Conservation (phyloP, 2,329 filamentous ascomycete species). For the Beauveria caledonica region DNA sequence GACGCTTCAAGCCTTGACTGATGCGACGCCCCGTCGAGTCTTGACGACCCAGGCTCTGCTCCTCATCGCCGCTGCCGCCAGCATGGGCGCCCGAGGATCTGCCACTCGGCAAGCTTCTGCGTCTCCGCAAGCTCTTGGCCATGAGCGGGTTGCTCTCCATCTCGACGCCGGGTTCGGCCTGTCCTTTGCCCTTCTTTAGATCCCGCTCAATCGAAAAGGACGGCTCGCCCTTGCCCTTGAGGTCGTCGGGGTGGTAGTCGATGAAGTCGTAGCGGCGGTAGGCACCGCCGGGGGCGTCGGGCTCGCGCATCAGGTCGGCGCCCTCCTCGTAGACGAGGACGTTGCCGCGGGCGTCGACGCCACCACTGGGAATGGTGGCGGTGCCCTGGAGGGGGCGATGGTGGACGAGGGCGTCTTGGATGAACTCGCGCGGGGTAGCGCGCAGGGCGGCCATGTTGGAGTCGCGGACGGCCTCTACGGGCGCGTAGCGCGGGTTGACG, state of each 20-base stretch:
- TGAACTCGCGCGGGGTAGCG: conserved; percentile 72
- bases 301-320: conserved; percentile 74
- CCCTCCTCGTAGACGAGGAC: conserved; percentile 76
- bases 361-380: conserved; percentile 66
- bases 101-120: conserved; percentile 30
- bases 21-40: conserved; percentile 37
- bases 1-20: conserved; percentile 43
- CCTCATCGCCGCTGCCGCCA: conserved; percentile 14
- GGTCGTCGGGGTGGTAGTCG: conserved; percentile 64
- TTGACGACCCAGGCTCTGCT: conserved; percentile 23
- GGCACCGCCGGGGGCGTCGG: conserved; percentile 57
- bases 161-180: conserved; percentile 35
- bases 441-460: conserved; percentile 69
- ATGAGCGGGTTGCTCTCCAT: conserved; percentile 30
- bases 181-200: conserved; percentile 48
- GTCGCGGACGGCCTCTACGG: conserved; percentile 65
- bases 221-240: conserved; percentile 77
- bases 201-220: conserved; percentile 62
- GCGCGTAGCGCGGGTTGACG: conserved; percentile 51
- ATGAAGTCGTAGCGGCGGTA: conserved; percentile 69
- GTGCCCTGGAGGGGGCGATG: conserved; percentile 78
- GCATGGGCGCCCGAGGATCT: conserved; percentile 18
- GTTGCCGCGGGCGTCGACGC: conserved; percentile 58
- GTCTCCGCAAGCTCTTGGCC: conserved; percentile 24
- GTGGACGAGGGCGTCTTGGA: conserved; percentile 62